phyloP scores from a whole-genome alignment of 140 eudicot genomes.

The Flaveria floridana region DNA sequence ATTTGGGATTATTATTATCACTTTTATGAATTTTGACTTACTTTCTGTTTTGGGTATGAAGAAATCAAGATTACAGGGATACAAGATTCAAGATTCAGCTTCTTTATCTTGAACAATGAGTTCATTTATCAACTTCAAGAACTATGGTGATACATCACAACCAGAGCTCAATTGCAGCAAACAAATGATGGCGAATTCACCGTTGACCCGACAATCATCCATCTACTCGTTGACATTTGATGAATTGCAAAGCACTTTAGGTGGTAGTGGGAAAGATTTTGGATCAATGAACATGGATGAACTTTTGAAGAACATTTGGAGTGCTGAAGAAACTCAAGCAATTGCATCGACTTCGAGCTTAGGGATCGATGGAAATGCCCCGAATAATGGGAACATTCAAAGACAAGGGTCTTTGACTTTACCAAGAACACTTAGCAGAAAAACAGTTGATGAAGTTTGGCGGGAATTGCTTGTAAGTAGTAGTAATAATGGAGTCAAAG shows the following conservation, averaged over 20 bases:
- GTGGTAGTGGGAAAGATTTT: slow-evolving; percentile 73
- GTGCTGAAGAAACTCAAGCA: slow-evolving; percentile 71
- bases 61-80: slow-evolving; percentile 25
- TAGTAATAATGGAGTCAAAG: slow-evolving; percentile 40
- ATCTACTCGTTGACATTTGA: slow-evolving; percentile 77
- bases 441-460: slow-evolving; percentile 94
- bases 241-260: slow-evolving; percentile 70
- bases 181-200: slow-evolving; percentile 42
- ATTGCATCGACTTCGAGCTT: slow-evolving; percentile 39
- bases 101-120: slow-evolving; percentile 48
- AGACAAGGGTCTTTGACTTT: slow-evolving; percentile 76
- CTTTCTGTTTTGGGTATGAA: slow-evolving; percentile 28
- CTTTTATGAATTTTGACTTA: slow-evolving; percentile 5
- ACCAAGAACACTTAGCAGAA: slow-evolving; percentile 86
- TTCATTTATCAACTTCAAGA: slow-evolving; percentile 66
- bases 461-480: slow-evolving; percentile 52
- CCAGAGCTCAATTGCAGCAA: slow-evolving; percentile 44
- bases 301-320: slow-evolving; percentile 74
- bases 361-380: slow-evolving; percentile 34
- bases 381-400: slow-evolving; percentile 47
- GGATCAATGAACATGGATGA: slow-evolving; percentile 97
- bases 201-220: slow-evolving; percentile 67
- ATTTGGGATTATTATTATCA: slow-evolving; percentile 13
- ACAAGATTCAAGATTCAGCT: neutral
- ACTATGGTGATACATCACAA: slow-evolving; percentile 45